phyloP scores from a whole-genome alignment of 495 filamentous ascomycete species.

The Podospora fimiseda region DNA sequence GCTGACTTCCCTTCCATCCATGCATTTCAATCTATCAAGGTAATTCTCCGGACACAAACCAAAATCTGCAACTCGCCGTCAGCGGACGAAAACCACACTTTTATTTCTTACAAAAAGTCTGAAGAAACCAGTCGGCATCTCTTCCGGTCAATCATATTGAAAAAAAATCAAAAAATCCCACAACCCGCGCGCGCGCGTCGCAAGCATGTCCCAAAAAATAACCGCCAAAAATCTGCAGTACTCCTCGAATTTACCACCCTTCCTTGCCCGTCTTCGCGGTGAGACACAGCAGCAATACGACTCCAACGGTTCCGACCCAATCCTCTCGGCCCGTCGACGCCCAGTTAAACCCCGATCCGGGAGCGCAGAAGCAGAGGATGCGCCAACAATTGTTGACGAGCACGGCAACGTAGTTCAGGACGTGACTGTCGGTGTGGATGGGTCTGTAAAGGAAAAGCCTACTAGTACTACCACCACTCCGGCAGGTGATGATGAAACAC shows the following conservation, averaged over 20 bases:
- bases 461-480: no score
- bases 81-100: no score
- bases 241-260: slow-evolving; percentile 44
- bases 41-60: no score
- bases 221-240: slow-evolving; percentile 50
- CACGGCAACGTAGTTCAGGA: slow-evolving; percentile 35
- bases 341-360: slow-evolving; percentile 32
- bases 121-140: no score
- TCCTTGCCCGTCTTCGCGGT: slow-evolving; percentile 47
- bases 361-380: slow-evolving; percentile 46
- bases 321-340: slow-evolving; percentile 36
- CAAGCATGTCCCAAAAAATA: slow-evolving; percentile 40
- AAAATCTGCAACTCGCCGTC: no score
- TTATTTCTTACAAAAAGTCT: no score
- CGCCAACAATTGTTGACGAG: slow-evolving; percentile 42
- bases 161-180: not conserved
- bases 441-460: slow-evolving; percentile 27
- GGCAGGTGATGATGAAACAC: no score
- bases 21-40: no score
- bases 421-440: slow-evolving; percentile 33
- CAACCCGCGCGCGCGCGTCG: not conserved
- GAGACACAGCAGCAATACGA: slow-evolving; percentile 23
- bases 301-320: slow-evolving; percentile 33
- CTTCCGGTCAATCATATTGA: no score
- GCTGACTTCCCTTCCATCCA: no score